Percentiles rank a stretch among this genome's conserved stretches.
phyloP scores from a whole-genome alignment of 2,329 filamentous ascomycete species.

The Trichoderma atroviride region DNA sequence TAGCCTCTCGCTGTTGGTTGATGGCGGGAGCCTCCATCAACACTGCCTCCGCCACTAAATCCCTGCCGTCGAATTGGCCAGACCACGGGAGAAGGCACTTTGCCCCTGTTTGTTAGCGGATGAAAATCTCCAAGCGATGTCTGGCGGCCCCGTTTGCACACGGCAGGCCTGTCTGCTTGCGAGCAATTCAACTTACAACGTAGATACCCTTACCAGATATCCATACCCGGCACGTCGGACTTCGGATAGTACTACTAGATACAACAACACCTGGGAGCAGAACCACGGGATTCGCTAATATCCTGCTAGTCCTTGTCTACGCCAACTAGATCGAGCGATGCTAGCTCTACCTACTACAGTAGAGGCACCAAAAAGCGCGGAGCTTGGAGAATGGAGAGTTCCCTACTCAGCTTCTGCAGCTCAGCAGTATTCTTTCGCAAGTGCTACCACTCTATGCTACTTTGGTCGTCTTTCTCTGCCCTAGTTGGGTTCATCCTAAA shows the following conservation, averaged over 20 bases:
- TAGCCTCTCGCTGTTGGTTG: neutral
- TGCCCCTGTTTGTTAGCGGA: slow-evolving; percentile 6
- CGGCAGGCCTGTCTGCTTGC: neutral
- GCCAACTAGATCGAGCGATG: neutral
- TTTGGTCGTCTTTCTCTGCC: neutral
- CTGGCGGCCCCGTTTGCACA: neutral
- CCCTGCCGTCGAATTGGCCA: slow-evolving; percentile 9
- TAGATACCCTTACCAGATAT: neutral
- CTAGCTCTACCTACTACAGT: neutral
- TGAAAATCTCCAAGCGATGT: slow-evolving; percentile 19
- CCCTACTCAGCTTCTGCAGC: neutral
- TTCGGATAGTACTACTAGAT: neutral
- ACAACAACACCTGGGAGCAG: neutral
- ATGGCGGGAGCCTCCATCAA: neutral
- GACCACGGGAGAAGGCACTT: neutral
- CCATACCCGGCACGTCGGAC: neutral
- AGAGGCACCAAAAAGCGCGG: neutral
- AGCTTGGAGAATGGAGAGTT: neutral
- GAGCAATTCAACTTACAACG: neutral
- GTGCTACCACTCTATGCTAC: neutral
- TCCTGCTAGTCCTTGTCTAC: neutral
- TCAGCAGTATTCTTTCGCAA: neutral
- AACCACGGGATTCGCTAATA: neutral
- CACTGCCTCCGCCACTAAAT: slow-evolving; percentile 9
- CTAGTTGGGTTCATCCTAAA: neutral